Conservation (phyloP, 768 basidiomycete genomes). For the Flagelloscypha sp. region DNA sequence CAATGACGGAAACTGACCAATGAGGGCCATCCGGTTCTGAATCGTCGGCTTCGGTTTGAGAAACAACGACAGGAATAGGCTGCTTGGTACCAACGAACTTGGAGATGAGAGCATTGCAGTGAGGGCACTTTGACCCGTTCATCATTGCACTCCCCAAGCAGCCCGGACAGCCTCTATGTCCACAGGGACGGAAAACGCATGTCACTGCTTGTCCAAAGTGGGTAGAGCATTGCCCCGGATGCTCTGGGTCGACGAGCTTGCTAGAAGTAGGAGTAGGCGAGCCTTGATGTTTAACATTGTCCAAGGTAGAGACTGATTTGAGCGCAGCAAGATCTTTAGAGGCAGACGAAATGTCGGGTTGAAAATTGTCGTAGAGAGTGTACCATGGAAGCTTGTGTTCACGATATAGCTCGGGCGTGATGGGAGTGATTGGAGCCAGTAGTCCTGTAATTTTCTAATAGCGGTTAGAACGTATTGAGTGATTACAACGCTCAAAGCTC, state of each 20-base stretch:
- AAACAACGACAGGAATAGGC: too few species aligned
- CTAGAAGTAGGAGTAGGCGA: too few species aligned
- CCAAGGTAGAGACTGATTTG: conserved; percentile 7
- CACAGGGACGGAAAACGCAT: conserved; percentile 12
- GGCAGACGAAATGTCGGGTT: conserved; percentile 1
- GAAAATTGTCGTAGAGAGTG: conserved; percentile 8
- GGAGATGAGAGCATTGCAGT: conserved; percentile 4
- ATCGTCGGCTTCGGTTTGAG: too few species aligned
- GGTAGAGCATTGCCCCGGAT: conserved; percentile 7
- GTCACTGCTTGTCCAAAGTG: conserved; percentile 3
- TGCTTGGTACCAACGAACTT: conserved; percentile 12
- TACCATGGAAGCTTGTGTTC: conserved; percentile 11
- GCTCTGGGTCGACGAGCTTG: conserved; percentile 10
- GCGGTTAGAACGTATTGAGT: not conserved
- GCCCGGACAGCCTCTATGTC: conserved; percentile 8
- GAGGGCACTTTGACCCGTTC: conserved; percentile 8
- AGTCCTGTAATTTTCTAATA: conserved; percentile 12
- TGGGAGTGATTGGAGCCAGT: conserved; percentile 11
- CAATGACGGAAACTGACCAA: too few species aligned
- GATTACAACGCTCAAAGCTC: not conserved
- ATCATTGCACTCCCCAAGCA: conserved; percentile 10
- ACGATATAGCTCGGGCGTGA: conserved; percentile 9
- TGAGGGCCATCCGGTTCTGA: too few species aligned
- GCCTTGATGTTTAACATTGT: not conserved
- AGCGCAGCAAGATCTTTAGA: conserved; percentile 4